Base-by-base conservation (phyloP, 169 alveolate genomes). In the Eimeria acervulina region DNA sequence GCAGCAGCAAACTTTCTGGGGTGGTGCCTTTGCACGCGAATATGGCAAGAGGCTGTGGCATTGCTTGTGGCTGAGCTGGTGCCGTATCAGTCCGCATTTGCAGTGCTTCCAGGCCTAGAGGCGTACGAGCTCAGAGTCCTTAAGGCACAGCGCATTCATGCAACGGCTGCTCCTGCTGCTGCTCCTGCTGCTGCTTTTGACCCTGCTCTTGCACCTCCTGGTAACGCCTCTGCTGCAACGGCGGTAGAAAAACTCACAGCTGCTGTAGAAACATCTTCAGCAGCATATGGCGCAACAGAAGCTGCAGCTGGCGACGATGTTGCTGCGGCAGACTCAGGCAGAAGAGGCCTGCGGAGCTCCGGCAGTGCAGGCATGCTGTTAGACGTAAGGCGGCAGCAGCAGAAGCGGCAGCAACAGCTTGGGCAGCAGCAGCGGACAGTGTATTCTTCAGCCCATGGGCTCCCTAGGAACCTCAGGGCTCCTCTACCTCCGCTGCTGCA, bases 1-100 rank as follows among this genome's bases (percentile, higher is more conserved):
- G 80, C 93, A 52, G 93, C 93, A 85, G 93, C 93, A 5, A 85
- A 85, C 93, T 85, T 85, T 68, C 36, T 85, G 4, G 93, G 93
- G 40, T 85, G 93, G 93, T 85, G 93, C 15, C 80, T 85, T 5
- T 85, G 66, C 59, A 36, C 80, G 33, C 78, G 93, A 51, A 85
- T 85, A 55, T 85, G 93, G 93, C 33, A 68, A 42, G 80, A 85
- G 59, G 93, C 93, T 17, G 80, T 85, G 52, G 93, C 93, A 12
- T 52, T 85, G 26, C 80, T 85, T 1, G 78, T 85, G 5, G 78
- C 93, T 21, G 93, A 85, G 78, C 78, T 85, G 80, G 80, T 85
- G 55, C 93, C 93, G 26, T 85, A 85, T 38, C 93, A 85, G 59
- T 52, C 93, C n/a, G 55, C 93, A 1, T 51, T 40, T 36, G 55